Base-by-base conservation (phyloP, 768 basidiomycete species). In the Panellus pusillus region DNA sequence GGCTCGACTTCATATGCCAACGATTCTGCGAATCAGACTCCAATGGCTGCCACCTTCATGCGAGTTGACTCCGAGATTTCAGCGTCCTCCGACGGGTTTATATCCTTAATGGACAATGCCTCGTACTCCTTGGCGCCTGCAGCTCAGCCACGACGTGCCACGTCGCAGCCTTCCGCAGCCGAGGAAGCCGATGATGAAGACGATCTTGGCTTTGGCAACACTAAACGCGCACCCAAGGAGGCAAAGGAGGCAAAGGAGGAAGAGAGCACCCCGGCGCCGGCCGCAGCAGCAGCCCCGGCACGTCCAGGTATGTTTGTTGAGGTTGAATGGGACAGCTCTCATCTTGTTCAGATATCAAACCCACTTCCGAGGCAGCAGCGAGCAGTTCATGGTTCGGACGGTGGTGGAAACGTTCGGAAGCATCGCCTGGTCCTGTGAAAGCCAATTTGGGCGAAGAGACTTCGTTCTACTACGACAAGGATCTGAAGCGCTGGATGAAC, bases 401-500 rank as follows among this genome's bases (percentile, higher is more conserved):
- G 32, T 84, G 86, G 74, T 96, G 90, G 85, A 89, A 80, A 63
- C 83, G 84, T 45, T 72, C 77, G 15, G 85, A 87, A 14, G 61
- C 77, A 4, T 60, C 75, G 6, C 75, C 84, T 9, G 91, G 79
- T 9, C 94, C 96, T 2, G 73, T 96, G 52, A 90, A 86, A 66
- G 97, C 96, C 17, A 98, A 88, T 62, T 81, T 99, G 20, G 97
- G 97, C 8, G 93, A 98, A 61, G 84, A 94, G 66, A 93, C 70
- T 17, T 76, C 84, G 24, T 96, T 98, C 74, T 89, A 92, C 64
- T 99, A 91, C 66, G 97, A 99, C 66, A 86, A 89, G 63, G 93
- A 97, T n/a, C 79, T 87, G 55, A 94, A 95, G 68, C 83, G 89
- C 57, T 99, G 97, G 97, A 86, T 99, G 24, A 94, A 97, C 68